Evolutionary conservation across 768 basidiomycete species (phyloP), one percentile per base, ranked within the genome.

Genomic region (Pulveroboletus sp.): DNA sequence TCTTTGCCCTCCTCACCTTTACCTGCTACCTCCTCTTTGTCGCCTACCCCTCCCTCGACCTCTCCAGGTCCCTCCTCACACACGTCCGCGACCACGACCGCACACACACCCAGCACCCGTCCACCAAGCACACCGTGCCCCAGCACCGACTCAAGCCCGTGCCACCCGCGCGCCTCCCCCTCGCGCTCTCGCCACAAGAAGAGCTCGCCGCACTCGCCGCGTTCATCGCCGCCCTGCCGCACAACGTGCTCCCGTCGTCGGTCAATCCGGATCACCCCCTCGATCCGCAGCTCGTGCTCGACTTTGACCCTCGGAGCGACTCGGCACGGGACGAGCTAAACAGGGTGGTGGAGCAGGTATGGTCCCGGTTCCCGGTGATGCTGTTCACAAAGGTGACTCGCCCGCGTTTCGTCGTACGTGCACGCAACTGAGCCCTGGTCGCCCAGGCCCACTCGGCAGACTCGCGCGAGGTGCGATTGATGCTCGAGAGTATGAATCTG

Each of bases 281-380:
- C 49, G 89, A 92, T 63, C 87, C 90, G 4, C 79, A 89, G 58
- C 79, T 91, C 48, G 78, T 93, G 5, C 76, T 93, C 35, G 90
- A 88, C 58, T 93, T 92, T 62, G 88, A 92, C 62, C 85, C 86
- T 0, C 78, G 82, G n/a, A 72, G 78, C 36, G 69, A 78, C 3
- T 75, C 76, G 13, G 87, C 87, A 1, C 57, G 61, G 17, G 76
- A 80, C 29, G 87, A 90, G 64, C 70, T 90, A 27, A 63, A 68
- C 29, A 69, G 72, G 2, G 72, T 90, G 62, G 76, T 83, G 7
- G 68, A 74, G 1, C 81, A 87, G 25, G 80, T 86, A 1, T 91
- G 90, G 90, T 57, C 74, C 4, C 75, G 78, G 32, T 82, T 87
- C 57, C 90, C 90, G 0, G 81, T 91, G 32, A 78, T 90, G 50